A percentile compares a stretch with the other conserved stretches of the same genome.
phyloP scores from a whole-genome alignment of 371 early-diverging fungal species.

The Capniomyces stellatus region DNA sequence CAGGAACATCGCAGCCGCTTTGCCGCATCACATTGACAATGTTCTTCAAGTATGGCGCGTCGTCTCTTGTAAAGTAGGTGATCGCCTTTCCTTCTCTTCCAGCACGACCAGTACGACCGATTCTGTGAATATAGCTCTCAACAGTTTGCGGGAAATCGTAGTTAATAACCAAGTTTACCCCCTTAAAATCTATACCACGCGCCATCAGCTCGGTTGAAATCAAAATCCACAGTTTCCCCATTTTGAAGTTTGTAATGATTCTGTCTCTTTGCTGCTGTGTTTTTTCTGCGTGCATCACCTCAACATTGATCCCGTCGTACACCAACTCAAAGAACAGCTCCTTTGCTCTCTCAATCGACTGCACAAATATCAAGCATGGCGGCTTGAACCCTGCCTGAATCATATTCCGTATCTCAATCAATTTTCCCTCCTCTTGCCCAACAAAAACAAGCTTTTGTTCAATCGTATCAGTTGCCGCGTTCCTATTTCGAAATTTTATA shows the following conservation, averaged over 20 bases:
- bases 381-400: slow-evolving; percentile 63
- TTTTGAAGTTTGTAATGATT: slow-evolving; percentile 75
- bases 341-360: slow-evolving; percentile 88
- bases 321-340: slow-evolving; percentile 86
- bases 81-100: slow-evolving; percentile 61
- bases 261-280: slow-evolving; percentile 81
- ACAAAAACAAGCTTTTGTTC: slow-evolving; percentile 79
- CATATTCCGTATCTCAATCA: slow-evolving; percentile 76
- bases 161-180: slow-evolving; percentile 79
- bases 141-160: slow-evolving; percentile 92
- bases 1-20: slow-evolving; percentile 88
- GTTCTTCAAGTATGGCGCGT: slow-evolving; percentile 65
- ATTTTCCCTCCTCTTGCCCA: slow-evolving; percentile 85
- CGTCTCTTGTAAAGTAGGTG: slow-evolving; percentile 86
- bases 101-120: slow-evolving; percentile 87
- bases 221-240: slow-evolving; percentile 82
- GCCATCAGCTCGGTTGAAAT: slow-evolving; percentile 96
- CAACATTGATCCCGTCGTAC: slow-evolving; percentile 91
- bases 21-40: slow-evolving; percentile 92
- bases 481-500: no score
- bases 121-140: slow-evolving; percentile 85
- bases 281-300: slow-evolving; percentile 86
- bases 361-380: slow-evolving; percentile 86
- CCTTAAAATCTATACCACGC: slow-evolving; percentile 89
- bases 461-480: slow-evolving; percentile 83